These are phyloP conservation scores for Hygrophorus pudorinus DNA, from an alignment of 768 basidiomycete genomes.

Conservation along the genomic window DNA sequence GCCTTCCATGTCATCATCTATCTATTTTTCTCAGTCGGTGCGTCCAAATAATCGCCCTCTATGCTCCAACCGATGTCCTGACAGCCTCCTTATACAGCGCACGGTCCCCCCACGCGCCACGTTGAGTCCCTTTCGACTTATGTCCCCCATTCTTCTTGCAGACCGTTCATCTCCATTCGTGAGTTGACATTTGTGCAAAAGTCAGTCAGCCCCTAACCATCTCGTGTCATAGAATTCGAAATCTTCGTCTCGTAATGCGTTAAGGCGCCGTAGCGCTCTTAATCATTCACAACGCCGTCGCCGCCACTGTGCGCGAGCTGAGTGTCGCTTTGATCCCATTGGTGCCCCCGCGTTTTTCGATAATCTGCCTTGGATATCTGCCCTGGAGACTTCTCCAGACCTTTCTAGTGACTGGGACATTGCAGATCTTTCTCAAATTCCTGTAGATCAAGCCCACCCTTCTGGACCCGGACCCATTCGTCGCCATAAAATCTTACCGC, in stretches of 20 bases:
- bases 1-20: neutral
- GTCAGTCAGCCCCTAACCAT: slow-evolving; percentile 1
- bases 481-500: slow-evolving; percentile 42
- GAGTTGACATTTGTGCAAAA: neutral
- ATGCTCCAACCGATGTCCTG: neutral
- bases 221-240: neutral
- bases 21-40: no score
- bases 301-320: neutral
- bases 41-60: neutral
- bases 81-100: neutral
- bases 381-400: slow-evolving; percentile 39
- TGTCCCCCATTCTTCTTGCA: slow-evolving; percentile 17
- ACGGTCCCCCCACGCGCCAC: slow-evolving; percentile 3
- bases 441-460: slow-evolving; percentile 11
- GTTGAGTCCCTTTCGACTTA: slow-evolving; percentile 10
- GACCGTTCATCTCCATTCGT: slow-evolving; percentile 7
- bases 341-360: slow-evolving; percentile 37
- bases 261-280: slow-evolving; percentile 17
- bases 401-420: slow-evolving; percentile 38
- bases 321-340: slow-evolving; percentile 26
- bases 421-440: slow-evolving; percentile 58
- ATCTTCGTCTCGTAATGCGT: slow-evolving; percentile 15
- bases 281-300: neutral
- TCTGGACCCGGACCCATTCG: slow-evolving; percentile 45
- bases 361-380: slow-evolving; percentile 58